Conservation (phyloP, 495 filamentous ascomycete genomes). For the Aspergillus egyptiacus region DNA sequence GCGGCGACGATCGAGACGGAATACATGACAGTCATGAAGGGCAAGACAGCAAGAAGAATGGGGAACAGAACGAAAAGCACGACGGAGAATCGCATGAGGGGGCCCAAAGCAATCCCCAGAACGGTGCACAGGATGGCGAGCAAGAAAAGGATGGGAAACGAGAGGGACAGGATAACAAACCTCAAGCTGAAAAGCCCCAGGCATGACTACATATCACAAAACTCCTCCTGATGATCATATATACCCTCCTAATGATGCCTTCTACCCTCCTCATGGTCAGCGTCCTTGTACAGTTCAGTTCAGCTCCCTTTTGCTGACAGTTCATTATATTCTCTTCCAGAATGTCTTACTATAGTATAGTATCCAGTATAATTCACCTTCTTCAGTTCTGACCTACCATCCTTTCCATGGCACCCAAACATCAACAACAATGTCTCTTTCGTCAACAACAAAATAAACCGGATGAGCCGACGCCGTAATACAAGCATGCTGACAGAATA, state of each 20-base stretch:
- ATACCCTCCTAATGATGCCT: conserved; percentile 11
- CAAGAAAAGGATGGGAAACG: not conserved
- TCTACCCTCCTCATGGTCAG: not conserved
- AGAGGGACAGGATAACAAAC: too few relatives aligned
- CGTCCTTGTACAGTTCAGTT: too few relatives aligned
- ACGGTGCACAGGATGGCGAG: not conserved
- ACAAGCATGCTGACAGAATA: conserved; percentile 30
- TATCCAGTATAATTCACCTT: not conserved
- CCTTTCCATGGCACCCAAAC: conserved; percentile 31
- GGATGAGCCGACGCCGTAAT: conserved; percentile 14
- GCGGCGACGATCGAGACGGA: not conserved
- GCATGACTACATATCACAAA: not conserved
- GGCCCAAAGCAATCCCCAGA: not conserved
- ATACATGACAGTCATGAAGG: too few relatives aligned
- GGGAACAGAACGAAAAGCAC: not conserved
- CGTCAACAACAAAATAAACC: conserved; percentile 12
- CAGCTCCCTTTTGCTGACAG: conserved; percentile 13
- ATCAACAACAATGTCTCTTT: conserved; percentile 23
- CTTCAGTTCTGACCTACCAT: conserved; percentile 12
- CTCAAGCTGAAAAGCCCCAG: conserved; percentile 1
- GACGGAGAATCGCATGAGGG: not conserved
- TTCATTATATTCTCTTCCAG: conserved; percentile 14
- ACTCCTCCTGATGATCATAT: not conserved
- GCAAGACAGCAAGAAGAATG: not conserved
- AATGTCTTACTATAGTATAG: too few relatives aligned